Percentiles rank a stretch among this genome's conserved stretches.
Conservation (phyloP, 371 early-diverging fungal species). For the Haplosporangium sp. region DNA sequence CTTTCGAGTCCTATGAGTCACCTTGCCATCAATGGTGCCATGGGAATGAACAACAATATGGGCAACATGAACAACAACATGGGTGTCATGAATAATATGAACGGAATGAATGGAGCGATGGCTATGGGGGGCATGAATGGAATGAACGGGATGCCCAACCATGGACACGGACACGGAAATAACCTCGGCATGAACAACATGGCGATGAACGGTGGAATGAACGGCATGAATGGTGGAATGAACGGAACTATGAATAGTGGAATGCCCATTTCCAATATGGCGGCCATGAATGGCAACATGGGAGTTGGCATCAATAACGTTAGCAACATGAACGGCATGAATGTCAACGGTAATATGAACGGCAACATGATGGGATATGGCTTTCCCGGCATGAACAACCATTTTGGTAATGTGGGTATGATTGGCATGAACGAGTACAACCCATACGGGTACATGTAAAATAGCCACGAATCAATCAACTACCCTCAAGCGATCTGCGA, state of each 20-base stretch:
- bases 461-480: too few relatives aligned
- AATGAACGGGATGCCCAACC: slow-evolving; percentile 25
- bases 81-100: slow-evolving; percentile 8
- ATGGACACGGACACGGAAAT: slow-evolving; percentile 9
- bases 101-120: slow-evolving; percentile 19
- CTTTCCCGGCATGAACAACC: slow-evolving; percentile 10
- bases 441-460: slow-evolving; percentile 44
- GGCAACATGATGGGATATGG: slow-evolving; percentile 50
- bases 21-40: slow-evolving; percentile 17
- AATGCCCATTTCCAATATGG: neutral
- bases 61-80: slow-evolving; percentile 2
- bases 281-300: slow-evolving; percentile 28
- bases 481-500: slow-evolving; percentile 9
- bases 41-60: slow-evolving; percentile 10
- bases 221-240: slow-evolving; percentile 12
- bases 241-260: slow-evolving; percentile 22
- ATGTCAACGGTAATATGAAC: slow-evolving; percentile 22
- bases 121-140: slow-evolving; percentile 24
- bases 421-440: slow-evolving; percentile 54
- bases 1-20: slow-evolving; percentile 20
- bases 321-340: slow-evolving; percentile 21
- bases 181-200: slow-evolving; percentile 23
- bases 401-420: slow-evolving; percentile 35
- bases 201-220: slow-evolving; percentile 17
- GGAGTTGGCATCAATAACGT: slow-evolving; percentile 2